These are phyloP conservation scores for Discostella stelligeroides DNA, from an alignment of 108 stramenopile genomes.

Conservation along the genomic window DNA sequence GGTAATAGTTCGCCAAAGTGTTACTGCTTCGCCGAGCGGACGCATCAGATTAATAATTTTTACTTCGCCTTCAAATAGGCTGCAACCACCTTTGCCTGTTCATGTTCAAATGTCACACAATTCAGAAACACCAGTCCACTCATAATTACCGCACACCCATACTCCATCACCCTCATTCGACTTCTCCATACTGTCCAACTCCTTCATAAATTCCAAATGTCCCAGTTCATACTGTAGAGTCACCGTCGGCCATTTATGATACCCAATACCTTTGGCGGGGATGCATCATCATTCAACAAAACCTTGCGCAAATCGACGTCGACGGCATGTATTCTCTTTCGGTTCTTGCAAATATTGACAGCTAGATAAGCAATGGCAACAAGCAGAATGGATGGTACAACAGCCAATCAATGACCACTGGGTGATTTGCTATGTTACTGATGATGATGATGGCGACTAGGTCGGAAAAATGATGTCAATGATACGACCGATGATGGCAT, in stretches of 20 bases:
- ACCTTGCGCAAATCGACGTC: conserved; percentile 86
- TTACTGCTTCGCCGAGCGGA: neutral
- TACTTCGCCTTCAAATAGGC: conserved; percentile 54
- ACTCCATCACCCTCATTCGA: conserved; percentile 63
- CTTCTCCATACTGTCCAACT: conserved; percentile 43
- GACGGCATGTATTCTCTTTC: too few relatives aligned
- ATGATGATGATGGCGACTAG: too few relatives aligned
- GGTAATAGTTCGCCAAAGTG: too few relatives aligned
- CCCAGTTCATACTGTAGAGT: conserved; percentile 93
- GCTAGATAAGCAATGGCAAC: too few relatives aligned
- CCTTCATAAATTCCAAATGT: conserved; percentile 72
- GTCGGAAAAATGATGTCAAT: too few relatives aligned
- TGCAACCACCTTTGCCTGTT: conserved; percentile 80
- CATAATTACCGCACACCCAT: conserved; percentile 91
- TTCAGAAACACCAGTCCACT: conserved; percentile 95
- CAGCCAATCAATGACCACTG: too few relatives aligned
- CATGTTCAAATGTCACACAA: conserved; percentile 93
- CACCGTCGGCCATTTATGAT: conserved; percentile 88
- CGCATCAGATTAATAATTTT: neutral
- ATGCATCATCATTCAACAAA: conserved; percentile 81
- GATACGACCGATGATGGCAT: too few relatives aligned
- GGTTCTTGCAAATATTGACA: too few relatives aligned
- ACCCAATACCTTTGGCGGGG: conserved; percentile 83
- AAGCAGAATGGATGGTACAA: too few relatives aligned
- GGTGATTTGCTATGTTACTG: too few relatives aligned